Conservation (phyloP, 129 eudicot genomes). For the Sambucus nigra region DNA sequence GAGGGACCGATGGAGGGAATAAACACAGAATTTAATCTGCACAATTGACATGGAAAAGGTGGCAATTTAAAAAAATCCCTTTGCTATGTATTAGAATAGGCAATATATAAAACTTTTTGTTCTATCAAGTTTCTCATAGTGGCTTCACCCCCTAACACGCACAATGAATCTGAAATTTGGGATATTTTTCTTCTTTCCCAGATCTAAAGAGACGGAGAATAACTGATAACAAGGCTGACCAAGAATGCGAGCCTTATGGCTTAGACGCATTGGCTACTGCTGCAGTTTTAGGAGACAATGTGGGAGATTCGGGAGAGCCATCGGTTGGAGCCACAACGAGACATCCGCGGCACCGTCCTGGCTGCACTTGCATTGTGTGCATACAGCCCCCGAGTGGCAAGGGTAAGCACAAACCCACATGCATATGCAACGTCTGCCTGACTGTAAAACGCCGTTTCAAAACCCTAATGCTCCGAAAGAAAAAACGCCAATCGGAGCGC, state of each 20-base stretch:
- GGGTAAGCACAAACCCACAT: conserved; percentile 71
- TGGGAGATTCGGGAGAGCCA: conserved; percentile 41
- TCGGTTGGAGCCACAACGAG: conserved; percentile 51
- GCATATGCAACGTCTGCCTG: conserved; percentile 74
- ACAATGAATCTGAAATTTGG: no score
- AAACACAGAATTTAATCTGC: no score
- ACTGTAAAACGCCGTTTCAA: conserved; percentile 85
- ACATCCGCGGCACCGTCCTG: conserved; percentile 92
- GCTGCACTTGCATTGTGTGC: conserved; percentile 93
- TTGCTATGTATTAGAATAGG: no score
- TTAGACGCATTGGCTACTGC: conserved; percentile 83
- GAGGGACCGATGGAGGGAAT: no score
- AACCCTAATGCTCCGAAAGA: conserved; percentile 74
- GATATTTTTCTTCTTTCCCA: conserved; percentile 15
- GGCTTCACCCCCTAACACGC: no score
- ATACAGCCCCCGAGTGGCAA: conserved; percentile 95
- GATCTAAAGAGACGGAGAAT: conserved; percentile 46
- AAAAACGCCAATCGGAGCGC: conserved; percentile 45
- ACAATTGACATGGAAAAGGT: no score
- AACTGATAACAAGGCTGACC: conserved; percentile 22
- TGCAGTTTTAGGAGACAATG: conserved; percentile 72
- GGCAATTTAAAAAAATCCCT: no score
- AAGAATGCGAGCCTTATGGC: conserved; percentile 57
- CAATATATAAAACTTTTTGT: no score
- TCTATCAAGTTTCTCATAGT: no score